Conservation (phyloP, 2,329 filamentous ascomycete species). For the Claviceps humidiphila region DNA sequence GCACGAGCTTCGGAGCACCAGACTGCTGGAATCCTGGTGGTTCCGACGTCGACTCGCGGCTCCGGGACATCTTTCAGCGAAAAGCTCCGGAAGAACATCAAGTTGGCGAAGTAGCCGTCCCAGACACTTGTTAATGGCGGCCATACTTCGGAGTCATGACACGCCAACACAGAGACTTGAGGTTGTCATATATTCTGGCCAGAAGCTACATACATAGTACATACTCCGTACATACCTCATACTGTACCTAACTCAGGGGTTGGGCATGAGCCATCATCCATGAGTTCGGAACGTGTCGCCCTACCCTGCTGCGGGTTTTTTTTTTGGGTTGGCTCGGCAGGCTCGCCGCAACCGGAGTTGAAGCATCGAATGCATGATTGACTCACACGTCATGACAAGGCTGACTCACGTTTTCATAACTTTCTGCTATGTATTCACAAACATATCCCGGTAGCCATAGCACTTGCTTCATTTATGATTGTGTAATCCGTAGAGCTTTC, state of each 20-base stretch:
- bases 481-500: background rate
- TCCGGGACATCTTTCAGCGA: conserved; percentile 5
- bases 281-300: background rate
- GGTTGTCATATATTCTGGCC: background rate
- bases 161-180: background rate
- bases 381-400: background rate
- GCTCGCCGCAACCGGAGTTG: conserved; percentile 2
- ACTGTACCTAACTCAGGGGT: too few species aligned
- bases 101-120: background rate
- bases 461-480: too few species aligned
- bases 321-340: conserved; percentile 1
- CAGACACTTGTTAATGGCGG: background rate
- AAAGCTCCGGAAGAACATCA: conserved; percentile 6
- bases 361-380: conserved; percentile 7
- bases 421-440: too few species aligned
- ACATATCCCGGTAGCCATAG: too few species aligned
- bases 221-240: too few species aligned
- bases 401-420: background rate
- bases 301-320: background rate
- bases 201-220: background rate
- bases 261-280: too few species aligned
- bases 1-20: conserved; percentile 1
- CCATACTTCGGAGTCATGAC: background rate
- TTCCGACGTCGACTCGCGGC: conserved; percentile 4
- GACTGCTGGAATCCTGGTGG: conserved; percentile 1